phyloP scores from a whole-genome alignment of 2,329 filamentous ascomycete genomes.

The Fusarium sp. region DNA sequence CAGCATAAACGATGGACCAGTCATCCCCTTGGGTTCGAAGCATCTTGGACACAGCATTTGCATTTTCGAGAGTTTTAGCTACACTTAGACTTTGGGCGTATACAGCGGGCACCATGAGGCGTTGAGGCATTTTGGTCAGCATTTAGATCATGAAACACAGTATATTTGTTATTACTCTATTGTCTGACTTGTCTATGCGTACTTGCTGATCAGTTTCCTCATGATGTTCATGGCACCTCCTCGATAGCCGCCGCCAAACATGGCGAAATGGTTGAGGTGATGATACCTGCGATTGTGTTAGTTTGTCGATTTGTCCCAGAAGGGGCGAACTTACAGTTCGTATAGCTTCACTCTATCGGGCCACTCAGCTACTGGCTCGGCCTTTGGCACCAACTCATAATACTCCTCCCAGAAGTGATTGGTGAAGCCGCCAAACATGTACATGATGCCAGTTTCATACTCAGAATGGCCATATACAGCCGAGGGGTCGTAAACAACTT shows the following conservation, averaged over 20 bases:
- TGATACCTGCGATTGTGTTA: conserved; percentile 73
- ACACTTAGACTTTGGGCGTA: conserved; percentile 42
- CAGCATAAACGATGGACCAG: conserved; percentile 40
- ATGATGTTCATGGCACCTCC: conserved; percentile 84
- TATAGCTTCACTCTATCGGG: conserved; percentile 86
- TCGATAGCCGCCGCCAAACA: conserved; percentile 86
- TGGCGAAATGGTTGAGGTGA: conserved; percentile 86
- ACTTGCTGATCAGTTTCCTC: conserved; percentile 78
- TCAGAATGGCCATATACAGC: conserved; percentile 88
- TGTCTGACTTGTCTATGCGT: conserved; percentile 59
- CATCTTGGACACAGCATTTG: conserved; percentile 28
- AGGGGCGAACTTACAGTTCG: conserved; percentile 71
- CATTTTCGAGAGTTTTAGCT: conserved; percentile 26
- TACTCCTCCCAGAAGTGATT: conserved; percentile 81
- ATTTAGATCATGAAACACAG: conserved; percentile 28
- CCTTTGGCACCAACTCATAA: conserved; percentile 78
- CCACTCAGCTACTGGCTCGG: conserved; percentile 85
- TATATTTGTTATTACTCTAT: conserved; percentile 17
- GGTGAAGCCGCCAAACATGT: conserved; percentile 93
- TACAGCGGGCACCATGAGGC: conserved; percentile 46
- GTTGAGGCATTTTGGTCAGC: conserved; percentile 41
- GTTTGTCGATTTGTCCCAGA: not conserved
- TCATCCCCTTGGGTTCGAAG: conserved; percentile 4
- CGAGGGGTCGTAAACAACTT: conserved; percentile 86
- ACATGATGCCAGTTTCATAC: conserved; percentile 94